A percentile compares a stretch with the other conserved stretches of the same genome.
These are phyloP conservation scores for Arthrobotrys sinensis DNA, from an alignment of 2,329 filamentous ascomycete genomes.

Conservation along the genomic window DNA sequence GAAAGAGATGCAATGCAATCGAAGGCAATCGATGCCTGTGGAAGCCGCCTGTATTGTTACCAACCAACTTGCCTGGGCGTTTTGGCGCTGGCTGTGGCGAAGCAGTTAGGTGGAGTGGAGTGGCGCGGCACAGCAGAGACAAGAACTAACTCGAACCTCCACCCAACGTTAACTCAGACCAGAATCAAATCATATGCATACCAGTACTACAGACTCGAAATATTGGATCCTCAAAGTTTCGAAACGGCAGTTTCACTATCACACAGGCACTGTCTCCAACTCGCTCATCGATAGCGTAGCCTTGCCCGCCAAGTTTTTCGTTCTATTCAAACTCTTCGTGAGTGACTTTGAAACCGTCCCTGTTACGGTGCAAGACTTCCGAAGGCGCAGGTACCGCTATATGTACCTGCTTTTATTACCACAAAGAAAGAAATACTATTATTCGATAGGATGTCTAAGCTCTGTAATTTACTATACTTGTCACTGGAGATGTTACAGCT, in stretches of 20 bases:
- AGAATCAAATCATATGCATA: conserved; percentile 14
- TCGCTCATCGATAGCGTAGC: conserved; percentile 27
- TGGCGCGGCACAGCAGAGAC: conserved; percentile 29
- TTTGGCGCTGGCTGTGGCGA: background rate
- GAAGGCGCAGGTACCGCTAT: background rate
- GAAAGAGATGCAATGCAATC: conserved; percentile 25
- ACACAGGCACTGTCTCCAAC: conserved; percentile 37
- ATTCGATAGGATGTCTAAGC: background rate
- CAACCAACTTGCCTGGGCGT: too few species aligned
- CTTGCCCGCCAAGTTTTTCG: conserved; percentile 20
- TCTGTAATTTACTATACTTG: conserved; percentile 17
- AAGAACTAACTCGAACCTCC: conserved; percentile 2
- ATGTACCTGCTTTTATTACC: conserved; percentile 17
- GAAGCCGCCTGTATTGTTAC: conserved; percentile 10
- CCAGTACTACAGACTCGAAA: background rate
- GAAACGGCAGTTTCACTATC: conserved; percentile 38
- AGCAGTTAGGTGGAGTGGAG: background rate
- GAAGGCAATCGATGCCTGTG: conserved; percentile 46
- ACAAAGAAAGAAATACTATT: background rate
- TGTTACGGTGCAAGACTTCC: conserved; percentile 36
- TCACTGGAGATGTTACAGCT: conserved; percentile 13
- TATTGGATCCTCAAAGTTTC: background rate
- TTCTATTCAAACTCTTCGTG: conserved; percentile 7
- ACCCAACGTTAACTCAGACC: conserved; percentile 20
- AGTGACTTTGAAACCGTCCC: conserved; percentile 49